phyloP scores from a whole-genome alignment of 495 filamentous ascomycete genomes.

The Hyaloscypha bicolor region DNA sequence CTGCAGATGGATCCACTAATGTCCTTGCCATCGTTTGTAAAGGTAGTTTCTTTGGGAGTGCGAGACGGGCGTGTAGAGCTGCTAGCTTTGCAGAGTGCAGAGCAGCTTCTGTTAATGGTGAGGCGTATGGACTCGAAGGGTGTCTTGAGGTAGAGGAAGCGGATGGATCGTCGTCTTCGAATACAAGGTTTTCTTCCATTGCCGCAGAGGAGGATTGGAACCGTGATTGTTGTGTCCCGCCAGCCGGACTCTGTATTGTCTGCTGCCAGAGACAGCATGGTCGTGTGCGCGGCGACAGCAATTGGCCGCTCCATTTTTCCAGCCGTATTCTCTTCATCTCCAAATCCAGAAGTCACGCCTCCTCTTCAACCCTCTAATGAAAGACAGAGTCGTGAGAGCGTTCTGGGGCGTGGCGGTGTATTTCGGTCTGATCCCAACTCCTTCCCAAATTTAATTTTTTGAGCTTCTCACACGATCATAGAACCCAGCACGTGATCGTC shows the following conservation, averaged over 20 bases:
- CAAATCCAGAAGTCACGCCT: constrained; percentile 71
- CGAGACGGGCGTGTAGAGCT: constrained; percentile 89
- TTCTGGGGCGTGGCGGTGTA: constrained; percentile 33
- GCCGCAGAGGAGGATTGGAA: constrained; percentile 21
- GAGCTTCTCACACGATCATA: constrained; percentile 31
- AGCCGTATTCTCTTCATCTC: constrained; percentile 54
- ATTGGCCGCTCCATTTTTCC: constrained; percentile 71
- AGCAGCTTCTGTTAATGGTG: constrained; percentile 70
- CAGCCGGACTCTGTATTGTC: constrained; percentile 34
- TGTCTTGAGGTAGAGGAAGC: not conserved
- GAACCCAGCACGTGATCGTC: constrained; percentile 21
- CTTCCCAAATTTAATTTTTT: constrained; percentile 35
- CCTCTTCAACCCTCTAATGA: constrained; percentile 52
- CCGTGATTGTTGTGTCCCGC: constrained; percentile 25
- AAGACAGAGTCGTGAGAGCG: constrained; percentile 28
- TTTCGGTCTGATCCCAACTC: constrained; percentile 24
- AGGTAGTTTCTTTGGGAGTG: constrained; percentile 78
- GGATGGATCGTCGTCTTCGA: constrained; percentile 28
- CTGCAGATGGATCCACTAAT: constrained; percentile 82
- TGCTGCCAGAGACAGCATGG: constrained; percentile 50
- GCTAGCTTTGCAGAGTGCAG: constrained; percentile 83
- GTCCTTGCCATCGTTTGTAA: constrained; percentile 83
- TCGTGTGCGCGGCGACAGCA: constrained; percentile 48
- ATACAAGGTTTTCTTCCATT: constrained; percentile 23
- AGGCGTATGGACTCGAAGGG: constrained; percentile 44